Evolutionary conservation across 2,329 filamentous ascomycete species (phyloP), one percentile per base, ranked within the genome.

Genomic region (Arthrobotrys pseudoclavata): DNA sequence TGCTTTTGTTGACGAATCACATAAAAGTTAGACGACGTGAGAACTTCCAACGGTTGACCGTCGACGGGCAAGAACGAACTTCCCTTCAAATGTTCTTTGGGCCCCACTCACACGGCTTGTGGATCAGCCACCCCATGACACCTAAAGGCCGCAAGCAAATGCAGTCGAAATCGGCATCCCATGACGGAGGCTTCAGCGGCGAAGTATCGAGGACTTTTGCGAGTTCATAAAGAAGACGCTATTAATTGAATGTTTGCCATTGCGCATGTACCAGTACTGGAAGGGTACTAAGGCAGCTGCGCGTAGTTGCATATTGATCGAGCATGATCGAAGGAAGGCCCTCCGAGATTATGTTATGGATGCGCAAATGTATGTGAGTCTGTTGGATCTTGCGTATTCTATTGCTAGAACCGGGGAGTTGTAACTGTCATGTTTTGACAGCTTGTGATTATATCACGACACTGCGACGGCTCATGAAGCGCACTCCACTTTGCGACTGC

Each of bases 81-180:
- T 48, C 40, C 37, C 37, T 48, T 63, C 60, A 48, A 24, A 40
- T 5, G 40, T 29, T 31, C 60, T 48, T 63, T 62, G 26, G 67
- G 53, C 67, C 55, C 66, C 72, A 70, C 71, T 69, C 72, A 76
- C 72, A 76, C 72, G 72, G 66, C 72, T 62, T 66, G 64, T 76
- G 64, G 72, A 76, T 76, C 66, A 76, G 64, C 71, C 69, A 60
- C 72, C 72, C 60, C 72, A 76, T 76, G 72, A 76, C 72, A 64
- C 42, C 40, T 34, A 69, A 60, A 61, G 64, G 20, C 69, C 69
- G 60, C 64, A 76, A 70, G 48, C 72, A 69, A 42, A 48, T 67
- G 72, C 60, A 64, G 22, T 40, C 42, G 45, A 29, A 48, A 76
- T 70, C 69, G 69, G 69, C 69, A 60, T 70, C 72, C 72, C 72